Percentiles rank a stretch among this genome's conserved stretches.
Conservation (phyloP, 1,284 basidiomycete species). For the Volvariella surrecta region DNA sequence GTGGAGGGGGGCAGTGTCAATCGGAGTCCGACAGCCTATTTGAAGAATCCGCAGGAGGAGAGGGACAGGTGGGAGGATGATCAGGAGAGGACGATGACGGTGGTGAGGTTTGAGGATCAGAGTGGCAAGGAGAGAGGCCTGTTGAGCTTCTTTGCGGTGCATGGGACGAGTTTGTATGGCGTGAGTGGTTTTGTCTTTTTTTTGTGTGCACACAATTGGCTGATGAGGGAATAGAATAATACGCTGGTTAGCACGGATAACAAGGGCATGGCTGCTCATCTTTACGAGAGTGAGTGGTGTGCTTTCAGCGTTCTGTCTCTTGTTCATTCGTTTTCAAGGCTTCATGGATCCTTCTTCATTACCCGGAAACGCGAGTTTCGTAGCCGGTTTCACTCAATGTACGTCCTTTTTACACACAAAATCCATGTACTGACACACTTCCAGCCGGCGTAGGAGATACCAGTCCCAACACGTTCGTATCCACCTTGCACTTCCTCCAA, state of each 20-base stretch:
- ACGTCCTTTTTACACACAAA: conserved; percentile 13
- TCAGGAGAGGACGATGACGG: conserved; percentile 63
- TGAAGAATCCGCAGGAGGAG: conserved; percentile 63
- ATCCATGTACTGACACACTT: conserved; percentile 5
- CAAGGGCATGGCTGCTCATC: conserved; percentile 75
- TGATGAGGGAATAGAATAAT: conserved; percentile 47
- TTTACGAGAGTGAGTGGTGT: conserved; percentile 55
- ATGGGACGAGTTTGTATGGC: conserved; percentile 73
- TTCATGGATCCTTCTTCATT: conserved; percentile 51
- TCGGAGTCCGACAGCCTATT: conserved; percentile 64
- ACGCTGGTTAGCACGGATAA: conserved; percentile 72
- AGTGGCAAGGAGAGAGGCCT: conserved; percentile 54
- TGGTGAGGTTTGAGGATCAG: conserved; percentile 55
- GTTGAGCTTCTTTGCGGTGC: conserved; percentile 72
- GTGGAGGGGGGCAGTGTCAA: conserved; percentile 66
- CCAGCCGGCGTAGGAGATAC: conserved; percentile 73
- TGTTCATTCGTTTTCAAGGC: conserved; percentile 25
- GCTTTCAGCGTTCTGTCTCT: conserved; percentile 1
- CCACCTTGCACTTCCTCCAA: conserved; percentile 3
- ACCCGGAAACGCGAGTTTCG: conserved; percentile 64
- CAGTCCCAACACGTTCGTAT: conserved; percentile 64
- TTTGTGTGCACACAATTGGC: conserved; percentile 1
- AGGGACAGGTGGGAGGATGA: conserved; percentile 57
- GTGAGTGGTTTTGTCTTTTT: conserved; percentile 26
- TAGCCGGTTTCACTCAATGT: conserved; percentile 75